These are phyloP conservation scores for Austroboletus niveus DNA, from an alignment of 1,284 basidiomycete species.

Conservation along the genomic window DNA sequence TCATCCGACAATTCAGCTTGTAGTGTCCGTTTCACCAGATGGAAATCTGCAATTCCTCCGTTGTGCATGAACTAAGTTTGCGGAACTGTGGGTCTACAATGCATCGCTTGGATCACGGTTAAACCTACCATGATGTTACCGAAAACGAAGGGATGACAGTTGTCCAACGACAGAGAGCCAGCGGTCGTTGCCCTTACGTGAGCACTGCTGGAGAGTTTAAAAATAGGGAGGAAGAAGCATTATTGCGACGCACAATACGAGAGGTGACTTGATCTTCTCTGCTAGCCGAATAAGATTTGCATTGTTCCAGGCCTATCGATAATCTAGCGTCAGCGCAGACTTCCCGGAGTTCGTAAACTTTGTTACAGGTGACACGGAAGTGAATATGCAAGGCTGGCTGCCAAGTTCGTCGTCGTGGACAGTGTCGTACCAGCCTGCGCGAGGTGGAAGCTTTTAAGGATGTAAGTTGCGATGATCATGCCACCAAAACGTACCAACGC, in stretches of 20 bases:
- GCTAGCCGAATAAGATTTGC: constrained; percentile 85
- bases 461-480: not conserved
- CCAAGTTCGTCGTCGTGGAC: constrained; percentile 78
- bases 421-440: constrained; percentile 80
- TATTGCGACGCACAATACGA: constrained; percentile 74
- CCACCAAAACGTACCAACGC: constrained; percentile 70
- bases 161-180: constrained; percentile 85
- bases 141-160: constrained; percentile 90
- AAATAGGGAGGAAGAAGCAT: not conserved
- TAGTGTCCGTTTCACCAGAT: constrained; percentile 75
- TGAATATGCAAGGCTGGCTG: constrained; percentile 91
- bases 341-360: not conserved
- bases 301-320: constrained; percentile 86
- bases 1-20: constrained; percentile 77
- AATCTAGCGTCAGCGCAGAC: constrained; percentile 5
- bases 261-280: constrained; percentile 91
- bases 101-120: not conserved
- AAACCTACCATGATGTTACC: constrained; percentile 80
- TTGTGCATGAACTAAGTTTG: constrained; percentile 89
- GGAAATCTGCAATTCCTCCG: constrained; percentile 83
- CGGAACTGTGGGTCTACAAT: not conserved
- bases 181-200: constrained; percentile 91
- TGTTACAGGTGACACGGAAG: constrained; percentile 85
- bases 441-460: not conserved
- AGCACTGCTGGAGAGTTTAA: constrained; percentile 47